Evolutionary conservation across 176 grass and related monocot species (phyloP).

Genomic region (Bonia amplexicaulis): DNA sequence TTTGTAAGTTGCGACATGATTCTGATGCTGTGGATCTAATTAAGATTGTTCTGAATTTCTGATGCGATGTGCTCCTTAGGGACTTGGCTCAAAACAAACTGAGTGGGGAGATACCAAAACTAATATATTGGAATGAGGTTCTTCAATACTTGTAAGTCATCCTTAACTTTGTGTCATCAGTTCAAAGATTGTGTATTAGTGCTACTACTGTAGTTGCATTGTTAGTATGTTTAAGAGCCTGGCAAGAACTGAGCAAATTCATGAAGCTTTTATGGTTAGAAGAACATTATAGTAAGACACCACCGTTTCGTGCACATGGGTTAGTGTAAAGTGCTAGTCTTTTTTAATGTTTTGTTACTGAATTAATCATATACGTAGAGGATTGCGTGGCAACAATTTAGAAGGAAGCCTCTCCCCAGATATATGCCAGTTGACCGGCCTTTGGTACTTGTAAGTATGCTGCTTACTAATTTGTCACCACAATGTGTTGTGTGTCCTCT

Average conservation of each 20-base stretch:
- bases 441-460: conserved; percentile 95
- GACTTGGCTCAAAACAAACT: conserved; percentile 92
- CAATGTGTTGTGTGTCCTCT: neutral
- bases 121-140: conserved; percentile 99
- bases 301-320: neutral
- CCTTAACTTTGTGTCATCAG: neutral
- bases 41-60: neutral
- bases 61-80: conserved; percentile 28
- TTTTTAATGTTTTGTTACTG: neutral
- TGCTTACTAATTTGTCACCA: neutral
- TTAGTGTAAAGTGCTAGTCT: neutral
- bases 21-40: neutral
- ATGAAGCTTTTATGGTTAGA: neutral
- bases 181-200: neutral
- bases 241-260: neutral
- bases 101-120: conserved; percentile 87
- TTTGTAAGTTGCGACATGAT: conserved; percentile 47
- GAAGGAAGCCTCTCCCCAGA: conserved; percentile 80
- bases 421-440: conserved; percentile 91
- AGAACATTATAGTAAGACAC: neutral
- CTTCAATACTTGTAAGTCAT: conserved; percentile 85
- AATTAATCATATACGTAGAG: conserved; percentile 35
- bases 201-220: neutral
- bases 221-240: neutral
- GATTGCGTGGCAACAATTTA: conserved; percentile 76